Percentiles rank a stretch among this genome's conserved stretches.
Evolutionary conservation across 768 basidiomycete genomes (phyloP).

Genomic region (Auricularia auricula-judae): DNA sequence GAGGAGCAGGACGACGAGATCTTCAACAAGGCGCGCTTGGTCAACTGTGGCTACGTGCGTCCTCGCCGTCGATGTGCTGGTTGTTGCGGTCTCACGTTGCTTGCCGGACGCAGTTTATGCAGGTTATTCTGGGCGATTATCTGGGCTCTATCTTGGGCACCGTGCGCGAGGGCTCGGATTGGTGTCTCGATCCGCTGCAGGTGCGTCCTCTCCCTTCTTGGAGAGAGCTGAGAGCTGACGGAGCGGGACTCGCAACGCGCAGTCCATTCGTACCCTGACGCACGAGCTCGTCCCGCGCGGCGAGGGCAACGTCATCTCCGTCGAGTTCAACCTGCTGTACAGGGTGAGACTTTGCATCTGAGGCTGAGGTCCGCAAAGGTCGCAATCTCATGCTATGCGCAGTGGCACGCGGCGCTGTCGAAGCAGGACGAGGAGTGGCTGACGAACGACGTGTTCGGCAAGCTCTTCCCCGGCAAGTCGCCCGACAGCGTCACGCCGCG

Average conservation of each 20-base stretch:
- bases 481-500: conserved; percentile 31
- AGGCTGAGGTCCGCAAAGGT: not conserved
- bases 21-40: conserved; percentile 18
- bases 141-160: conserved; percentile 70
- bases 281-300: conserved; percentile 67
- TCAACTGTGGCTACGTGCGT: not conserved
- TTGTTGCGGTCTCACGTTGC: conserved; percentile 65
- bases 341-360: not conserved
- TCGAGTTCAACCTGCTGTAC: conserved; percentile 84
- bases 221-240: not conserved
- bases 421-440: conserved; percentile 63
- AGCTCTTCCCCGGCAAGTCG: conserved; percentile 43
- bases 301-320: conserved; percentile 70
- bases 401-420: conserved; percentile 80
- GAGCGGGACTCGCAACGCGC: not conserved
- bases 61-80: too few relatives aligned
- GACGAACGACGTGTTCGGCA: conserved; percentile 27
- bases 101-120: conserved; percentile 56
- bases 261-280: conserved; percentile 58
- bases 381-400: conserved; percentile 9
- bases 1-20: conserved; percentile 21
- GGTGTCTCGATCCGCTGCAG: conserved; percentile 68
- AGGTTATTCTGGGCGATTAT: conserved; percentile 72
- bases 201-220: conserved; percentile 23
- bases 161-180: conserved; percentile 59